Evolutionary conservation across 768 basidiomycete genomes (phyloP), one percentile per base, ranked within the genome.

Genomic region (Postia placenta): DNA sequence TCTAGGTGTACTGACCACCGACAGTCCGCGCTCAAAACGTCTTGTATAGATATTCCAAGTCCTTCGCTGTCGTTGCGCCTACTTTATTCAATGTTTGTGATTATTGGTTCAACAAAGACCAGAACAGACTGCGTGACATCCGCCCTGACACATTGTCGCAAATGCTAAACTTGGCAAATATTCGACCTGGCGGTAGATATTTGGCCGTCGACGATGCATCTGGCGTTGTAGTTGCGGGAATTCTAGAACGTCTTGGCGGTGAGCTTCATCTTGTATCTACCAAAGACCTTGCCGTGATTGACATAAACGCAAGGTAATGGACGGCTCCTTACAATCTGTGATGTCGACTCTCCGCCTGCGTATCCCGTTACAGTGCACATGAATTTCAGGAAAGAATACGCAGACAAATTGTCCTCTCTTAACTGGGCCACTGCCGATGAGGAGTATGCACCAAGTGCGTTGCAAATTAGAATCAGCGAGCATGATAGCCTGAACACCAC

Each of bases 361-460:
- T 95, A 91, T 65, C 87, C 89, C 11, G 78, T 92, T 19, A 65
- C 92, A 62, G 70, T 73, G 2, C 73, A 85, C 50, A 92, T 98
- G 90, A 98, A 98, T 67, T 92, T 93, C 60, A 69, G 78, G 12
- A 69, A 76, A 33, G 73, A 78, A 38, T 60, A 69, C 11, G 69
- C 74, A 15, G 65, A 75, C 4, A 73, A 83, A 11, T 68, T 91
- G 49, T 70, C 76, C 2, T 81, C 82, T 0, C 67, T 98, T 17
- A 96, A 96, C 64, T 99, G 95, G 95, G 87, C 89, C 20, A 87
- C 89, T 11, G 82, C 85, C 14, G 83, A 91, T 49, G 81, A 85
- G 60, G 79, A 82, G 17, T 87, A 93, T 56, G 74, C 68, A 11
- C 83, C 89, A 9, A 66, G 87, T 84, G 64, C 42, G 73, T 60